Percentiles rank a stretch among this genome's conserved stretches.
These are phyloP conservation scores for Lactarius vividus DNA, from an alignment of 768 basidiomycete genomes.

Conservation along the genomic window DNA sequence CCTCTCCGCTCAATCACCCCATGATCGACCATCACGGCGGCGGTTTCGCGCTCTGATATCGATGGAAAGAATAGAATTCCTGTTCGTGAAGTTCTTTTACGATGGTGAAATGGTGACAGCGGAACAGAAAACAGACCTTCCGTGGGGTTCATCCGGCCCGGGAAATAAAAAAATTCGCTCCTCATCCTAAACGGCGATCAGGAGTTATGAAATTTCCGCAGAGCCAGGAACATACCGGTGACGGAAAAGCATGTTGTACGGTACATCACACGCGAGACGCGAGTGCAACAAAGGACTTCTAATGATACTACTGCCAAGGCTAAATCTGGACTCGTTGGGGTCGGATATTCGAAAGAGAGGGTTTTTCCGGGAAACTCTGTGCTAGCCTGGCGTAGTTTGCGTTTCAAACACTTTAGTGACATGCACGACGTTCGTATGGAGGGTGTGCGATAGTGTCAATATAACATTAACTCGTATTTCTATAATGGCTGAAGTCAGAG, in stretches of 20 bases:
- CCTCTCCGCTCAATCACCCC: background rate
- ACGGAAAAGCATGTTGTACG: background rate
- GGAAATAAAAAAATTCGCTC: background rate
- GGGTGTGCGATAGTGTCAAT: background rate
- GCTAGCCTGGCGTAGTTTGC: background rate
- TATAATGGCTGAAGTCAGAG: background rate
- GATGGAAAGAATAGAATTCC: background rate
- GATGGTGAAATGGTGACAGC: background rate
- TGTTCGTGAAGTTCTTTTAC: background rate
- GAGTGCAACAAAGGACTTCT: background rate
- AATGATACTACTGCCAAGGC: conserved; percentile 4
- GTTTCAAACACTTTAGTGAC: background rate
- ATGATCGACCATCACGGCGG: background rate
- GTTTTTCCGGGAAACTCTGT: background rate
- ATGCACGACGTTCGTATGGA: background rate
- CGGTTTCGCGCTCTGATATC: background rate
- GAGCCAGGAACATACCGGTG: background rate
- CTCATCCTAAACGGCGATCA: background rate
- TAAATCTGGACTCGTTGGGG: background rate
- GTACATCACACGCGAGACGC: background rate
- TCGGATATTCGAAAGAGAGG: background rate
- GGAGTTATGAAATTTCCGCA: background rate
- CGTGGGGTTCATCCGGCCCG: background rate
- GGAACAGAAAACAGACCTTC: background rate
- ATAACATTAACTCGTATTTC: background rate